Evolutionary conservation across 495 filamentous ascomycete genomes (phyloP).

Genomic region (Podospora comata): DNA sequence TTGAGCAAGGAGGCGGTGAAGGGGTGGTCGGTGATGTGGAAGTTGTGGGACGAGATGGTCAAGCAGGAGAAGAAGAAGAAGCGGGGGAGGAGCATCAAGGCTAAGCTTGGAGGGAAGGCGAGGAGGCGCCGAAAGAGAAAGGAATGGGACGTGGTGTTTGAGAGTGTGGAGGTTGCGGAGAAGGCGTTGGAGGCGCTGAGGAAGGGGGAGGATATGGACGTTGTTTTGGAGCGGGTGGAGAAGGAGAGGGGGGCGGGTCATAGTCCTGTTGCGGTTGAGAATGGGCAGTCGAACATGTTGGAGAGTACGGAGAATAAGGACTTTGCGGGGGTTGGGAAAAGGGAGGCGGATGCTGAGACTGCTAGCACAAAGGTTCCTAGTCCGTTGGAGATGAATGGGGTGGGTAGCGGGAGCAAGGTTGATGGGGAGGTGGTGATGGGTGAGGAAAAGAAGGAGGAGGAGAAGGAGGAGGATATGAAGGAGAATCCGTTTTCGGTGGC

Average conservation of each 20-base stretch:
- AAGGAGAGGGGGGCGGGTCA: neutral
- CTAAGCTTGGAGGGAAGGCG: constrained; percentile 10
- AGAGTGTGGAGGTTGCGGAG: constrained; percentile 44
- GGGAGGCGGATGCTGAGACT: neutral
- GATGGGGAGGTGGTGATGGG: too few species aligned
- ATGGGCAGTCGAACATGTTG: neutral
- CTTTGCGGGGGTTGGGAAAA: neutral
- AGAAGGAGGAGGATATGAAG: neutral
- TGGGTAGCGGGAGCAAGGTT: neutral
- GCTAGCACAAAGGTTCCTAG: neutral
- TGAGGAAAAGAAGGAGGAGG: neutral
- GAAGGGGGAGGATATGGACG: constrained; percentile 31
- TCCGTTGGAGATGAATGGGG: neutral
- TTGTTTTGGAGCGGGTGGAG: constrained; percentile 23
- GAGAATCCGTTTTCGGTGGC: constrained; percentile 4
- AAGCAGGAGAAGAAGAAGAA: constrained; percentile 34
- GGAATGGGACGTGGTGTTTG: constrained; percentile 42
- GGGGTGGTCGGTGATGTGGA: constrained; percentile 45
- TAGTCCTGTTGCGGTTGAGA: neutral
- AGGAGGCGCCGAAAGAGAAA: constrained; percentile 28
- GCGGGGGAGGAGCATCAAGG: constrained; percentile 21
- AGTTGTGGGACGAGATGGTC: constrained; percentile 41
- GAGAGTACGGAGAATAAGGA: neutral
- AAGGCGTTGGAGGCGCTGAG: constrained; percentile 41
- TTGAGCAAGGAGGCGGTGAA: constrained; percentile 26